phyloP scores from a whole-genome alignment of 1,139 yeast species.

The Scheffersomyces illinoinensis region DNA sequence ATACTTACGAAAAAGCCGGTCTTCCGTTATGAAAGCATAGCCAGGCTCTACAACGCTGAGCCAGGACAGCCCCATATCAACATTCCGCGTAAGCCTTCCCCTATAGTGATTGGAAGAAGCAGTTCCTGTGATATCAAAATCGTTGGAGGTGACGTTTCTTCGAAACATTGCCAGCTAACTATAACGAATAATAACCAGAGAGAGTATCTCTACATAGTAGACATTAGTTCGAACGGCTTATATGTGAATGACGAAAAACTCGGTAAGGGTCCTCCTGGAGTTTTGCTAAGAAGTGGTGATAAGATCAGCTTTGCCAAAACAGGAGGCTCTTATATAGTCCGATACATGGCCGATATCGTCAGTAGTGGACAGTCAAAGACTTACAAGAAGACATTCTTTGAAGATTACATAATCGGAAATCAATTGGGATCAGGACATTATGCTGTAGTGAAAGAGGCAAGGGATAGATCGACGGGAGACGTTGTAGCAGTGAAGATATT shows the following conservation, averaged over 20 bases:
- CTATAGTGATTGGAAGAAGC: constrained; percentile 57
- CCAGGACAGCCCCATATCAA: constrained; percentile 32
- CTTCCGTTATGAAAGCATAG: constrained; percentile 18
- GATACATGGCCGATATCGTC: constrained; percentile 37
- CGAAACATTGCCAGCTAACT: constrained; percentile 60
- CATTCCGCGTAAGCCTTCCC: constrained; percentile 35
- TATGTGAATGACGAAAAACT: constrained; percentile 58
- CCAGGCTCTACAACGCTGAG: constrained; percentile 34
- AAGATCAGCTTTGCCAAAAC: constrained; percentile 60
- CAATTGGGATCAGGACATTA: constrained; percentile 77
- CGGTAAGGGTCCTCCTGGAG: constrained; percentile 45
- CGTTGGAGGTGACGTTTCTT: constrained; percentile 62
- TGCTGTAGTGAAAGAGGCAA: constrained; percentile 74
- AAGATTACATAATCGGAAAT: constrained; percentile 59
- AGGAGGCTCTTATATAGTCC: constrained; percentile 56
- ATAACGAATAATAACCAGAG: constrained; percentile 35
- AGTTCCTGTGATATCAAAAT: constrained; percentile 60
- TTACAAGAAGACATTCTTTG: constrained; percentile 47
- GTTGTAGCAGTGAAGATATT: constrained; percentile 75
- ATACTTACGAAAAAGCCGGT: constrained; percentile 18
- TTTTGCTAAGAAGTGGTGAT: constrained; percentile 63
- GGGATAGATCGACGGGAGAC: constrained; percentile 55
- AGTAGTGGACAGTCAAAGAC: constrained; percentile 13
- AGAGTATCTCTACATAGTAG: constrained; percentile 52
- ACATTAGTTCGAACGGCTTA: constrained; percentile 68